Conservation (phyloP, 2,329 filamentous ascomycete species). For the Stachybotrys echinatus region DNA sequence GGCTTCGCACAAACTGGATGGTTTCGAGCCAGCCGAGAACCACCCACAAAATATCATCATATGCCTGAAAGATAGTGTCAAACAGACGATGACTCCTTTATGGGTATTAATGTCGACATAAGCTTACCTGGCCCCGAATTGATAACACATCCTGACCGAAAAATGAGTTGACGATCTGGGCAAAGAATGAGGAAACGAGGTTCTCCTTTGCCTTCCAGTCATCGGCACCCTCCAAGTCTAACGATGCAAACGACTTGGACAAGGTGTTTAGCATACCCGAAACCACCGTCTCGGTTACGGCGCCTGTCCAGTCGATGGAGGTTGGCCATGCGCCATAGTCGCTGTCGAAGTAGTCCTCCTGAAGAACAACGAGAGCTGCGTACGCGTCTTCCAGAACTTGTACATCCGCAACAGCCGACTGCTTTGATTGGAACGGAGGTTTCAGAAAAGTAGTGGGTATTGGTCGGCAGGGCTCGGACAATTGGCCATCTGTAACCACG, state of each 20-base stretch:
- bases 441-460: constrained; percentile 14
- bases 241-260: constrained; percentile 47
- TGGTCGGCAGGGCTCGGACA: constrained; percentile 10
- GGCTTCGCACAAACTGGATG: constrained; percentile 69
- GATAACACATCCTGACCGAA: constrained; percentile 78
- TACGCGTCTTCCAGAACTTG: constrained; percentile 45
- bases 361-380: constrained; percentile 67
- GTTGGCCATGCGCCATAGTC: constrained; percentile 79
- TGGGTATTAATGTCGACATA: too few relatives aligned
- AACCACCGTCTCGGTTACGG: constrained; percentile 75
- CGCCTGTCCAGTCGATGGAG: constrained; percentile 90
- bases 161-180: constrained; percentile 71
- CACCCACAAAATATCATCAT: constrained; percentile 94
- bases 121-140: constrained; percentile 53
- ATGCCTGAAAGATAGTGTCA: constrained; percentile 54
- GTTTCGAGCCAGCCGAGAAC: constrained; percentile 86
- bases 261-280: constrained; percentile 69
- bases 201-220: constrained; percentile 60
- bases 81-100: too few relatives aligned
- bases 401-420: constrained; percentile 7
- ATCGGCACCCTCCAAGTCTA: constrained; percentile 25
- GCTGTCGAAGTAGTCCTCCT: constrained; percentile 69
- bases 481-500: neutral
- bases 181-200: constrained; percentile 76
- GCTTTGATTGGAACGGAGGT: neutral